phyloP scores from a whole-genome alignment of 169 alveolate species.

The Eimeria praecox region DNA sequence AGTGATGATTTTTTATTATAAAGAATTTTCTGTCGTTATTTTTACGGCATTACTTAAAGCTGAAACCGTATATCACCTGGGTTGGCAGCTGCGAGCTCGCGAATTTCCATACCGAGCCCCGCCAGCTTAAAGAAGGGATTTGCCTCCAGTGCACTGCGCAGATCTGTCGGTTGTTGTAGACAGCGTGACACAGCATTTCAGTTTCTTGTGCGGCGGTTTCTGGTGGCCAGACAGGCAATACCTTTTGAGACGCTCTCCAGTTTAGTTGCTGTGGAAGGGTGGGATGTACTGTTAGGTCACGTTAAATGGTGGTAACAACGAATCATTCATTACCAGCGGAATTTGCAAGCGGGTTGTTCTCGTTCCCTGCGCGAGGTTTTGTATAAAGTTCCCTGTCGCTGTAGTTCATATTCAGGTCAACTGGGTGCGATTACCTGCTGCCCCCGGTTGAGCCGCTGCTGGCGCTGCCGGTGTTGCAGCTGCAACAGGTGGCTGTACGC shows the following conservation, averaged over 20 bases:
- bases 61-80: slow-evolving; percentile 49
- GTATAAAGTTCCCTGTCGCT: neutral
- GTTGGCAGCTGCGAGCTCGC: slow-evolving; percentile 67
- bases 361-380: neutral
- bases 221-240: neutral
- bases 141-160: slow-evolving; percentile 50
- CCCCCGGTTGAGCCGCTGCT: neutral
- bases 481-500: neutral
- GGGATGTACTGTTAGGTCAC: neutral
- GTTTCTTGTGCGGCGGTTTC: neutral
- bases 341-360: slow-evolving; percentile 49
- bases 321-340: slow-evolving; percentile 16
- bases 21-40: neutral
- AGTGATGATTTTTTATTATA: neutral
- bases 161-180: neutral
- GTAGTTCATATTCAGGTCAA: neutral
- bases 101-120: slow-evolving; percentile 69
- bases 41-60: neutral
- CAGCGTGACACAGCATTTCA: neutral
- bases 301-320: neutral
- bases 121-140: slow-evolving; percentile 77
- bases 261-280: slow-evolving; percentile 11
- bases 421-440: slow-evolving; percentile 2
- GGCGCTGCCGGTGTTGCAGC: neutral
- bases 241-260: slow-evolving; percentile 51